Conservation (phyloP, 345 rosid species). For the Euphorbia pulcherrima region DNA sequence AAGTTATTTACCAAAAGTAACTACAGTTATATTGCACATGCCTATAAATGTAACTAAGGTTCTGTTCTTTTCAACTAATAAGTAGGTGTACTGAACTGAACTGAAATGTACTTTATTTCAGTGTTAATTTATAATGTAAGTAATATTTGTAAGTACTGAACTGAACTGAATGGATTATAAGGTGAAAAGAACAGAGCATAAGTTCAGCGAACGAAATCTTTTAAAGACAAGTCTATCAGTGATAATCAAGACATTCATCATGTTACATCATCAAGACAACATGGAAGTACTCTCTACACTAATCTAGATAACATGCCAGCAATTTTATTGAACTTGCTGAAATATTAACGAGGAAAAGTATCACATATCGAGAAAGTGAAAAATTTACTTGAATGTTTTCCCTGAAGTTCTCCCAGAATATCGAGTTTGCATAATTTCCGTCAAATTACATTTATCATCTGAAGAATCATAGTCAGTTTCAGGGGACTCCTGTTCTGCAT, state of each 20-base stretch:
- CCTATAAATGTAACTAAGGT: not conserved
- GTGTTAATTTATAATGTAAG: too few relatives aligned
- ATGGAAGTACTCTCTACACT: not conserved
- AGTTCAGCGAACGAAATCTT: not conserved
- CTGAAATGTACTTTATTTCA: too few relatives aligned
- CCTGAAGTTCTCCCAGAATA: conserved; percentile 67
- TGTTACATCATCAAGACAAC: not conserved
- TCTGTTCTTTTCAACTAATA: too few relatives aligned
- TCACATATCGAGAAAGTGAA: conserved; percentile 19
- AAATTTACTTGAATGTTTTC: conserved; percentile 55
- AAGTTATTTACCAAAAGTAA: not conserved
- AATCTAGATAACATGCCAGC: not conserved
- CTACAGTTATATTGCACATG: not conserved
- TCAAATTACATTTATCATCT: conserved; percentile 39
- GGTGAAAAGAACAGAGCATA: not conserved
- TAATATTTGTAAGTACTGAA: too few relatives aligned
- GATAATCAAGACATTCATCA: not conserved
- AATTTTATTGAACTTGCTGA: conserved; percentile 1
- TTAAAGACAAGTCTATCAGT: conserved; percentile 3
- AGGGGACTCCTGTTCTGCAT: conserved; percentile 39
- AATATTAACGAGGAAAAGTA: conserved; percentile 3
- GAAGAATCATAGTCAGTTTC: conserved; percentile 48
- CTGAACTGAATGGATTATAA: too few relatives aligned
- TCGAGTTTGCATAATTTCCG: conserved; percentile 56
- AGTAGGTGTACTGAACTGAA: too few relatives aligned